phyloP scores from a whole-genome alignment of 2,329 filamentous ascomycete genomes.

The Cladosporium sp. region DNA sequence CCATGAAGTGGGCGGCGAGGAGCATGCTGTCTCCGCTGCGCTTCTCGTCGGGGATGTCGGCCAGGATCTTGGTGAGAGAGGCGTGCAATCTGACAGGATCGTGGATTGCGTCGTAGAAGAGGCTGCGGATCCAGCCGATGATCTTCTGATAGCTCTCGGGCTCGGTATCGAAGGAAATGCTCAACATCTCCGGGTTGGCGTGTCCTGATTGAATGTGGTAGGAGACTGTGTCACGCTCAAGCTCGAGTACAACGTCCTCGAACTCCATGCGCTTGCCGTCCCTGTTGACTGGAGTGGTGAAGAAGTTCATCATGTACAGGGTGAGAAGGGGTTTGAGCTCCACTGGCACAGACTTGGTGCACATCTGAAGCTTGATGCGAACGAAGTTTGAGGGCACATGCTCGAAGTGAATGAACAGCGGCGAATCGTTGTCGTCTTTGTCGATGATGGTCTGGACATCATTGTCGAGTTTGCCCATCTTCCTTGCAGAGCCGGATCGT shows the following conservation, averaged over 20 bases:
- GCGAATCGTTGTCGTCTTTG: conserved; percentile 54
- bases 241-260: conserved; percentile 84
- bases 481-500: conserved; percentile 71
- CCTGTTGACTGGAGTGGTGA: conserved; percentile 79
- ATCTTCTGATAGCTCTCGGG: conserved; percentile 79
- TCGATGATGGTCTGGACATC: conserved; percentile 73
- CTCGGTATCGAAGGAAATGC: conserved; percentile 81
- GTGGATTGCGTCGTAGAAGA: conserved; percentile 87
- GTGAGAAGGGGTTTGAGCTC: conserved; percentile 78
- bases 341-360: conserved; percentile 72
- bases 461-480: conserved; percentile 64
- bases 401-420: conserved; percentile 92
- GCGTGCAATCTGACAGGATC: conserved; percentile 63
- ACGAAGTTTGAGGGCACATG: conserved; percentile 92
- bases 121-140: conserved; percentile 76
- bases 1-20: conserved; percentile 63
- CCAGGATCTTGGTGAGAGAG: conserved; percentile 73
- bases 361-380: conserved; percentile 74
- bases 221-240: conserved; percentile 86
- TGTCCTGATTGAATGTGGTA: conserved; percentile 70
- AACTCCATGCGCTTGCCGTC: conserved; percentile 77
- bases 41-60: conserved; percentile 89
- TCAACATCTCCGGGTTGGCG: conserved; percentile 76
- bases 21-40: conserved; percentile 71
- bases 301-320: conserved; percentile 88